Conservation (phyloP, 2,329 filamentous ascomycete species). For the Aureobasidium musti region DNA sequence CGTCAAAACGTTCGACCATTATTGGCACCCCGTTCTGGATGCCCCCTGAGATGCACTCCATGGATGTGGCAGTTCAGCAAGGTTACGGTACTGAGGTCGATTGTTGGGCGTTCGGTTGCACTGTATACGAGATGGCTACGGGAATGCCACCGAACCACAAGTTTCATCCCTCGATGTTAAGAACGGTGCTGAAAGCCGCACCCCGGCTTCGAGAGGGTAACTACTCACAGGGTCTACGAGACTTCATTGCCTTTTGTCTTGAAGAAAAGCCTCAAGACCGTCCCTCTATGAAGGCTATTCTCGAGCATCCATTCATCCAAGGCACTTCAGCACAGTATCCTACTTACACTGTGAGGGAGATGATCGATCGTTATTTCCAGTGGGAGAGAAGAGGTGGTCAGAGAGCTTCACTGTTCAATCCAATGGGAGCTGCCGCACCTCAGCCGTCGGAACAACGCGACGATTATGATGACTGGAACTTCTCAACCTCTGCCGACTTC, state of each 20-base stretch:
- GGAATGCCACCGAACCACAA: conserved; percentile 71
- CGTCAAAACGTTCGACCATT: conserved; percentile 76
- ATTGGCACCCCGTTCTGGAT: conserved; percentile 86
- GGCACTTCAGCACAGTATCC: conserved; percentile 66
- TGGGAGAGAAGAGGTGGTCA: conserved; percentile 76
- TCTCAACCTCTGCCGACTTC: conserved; percentile 64
- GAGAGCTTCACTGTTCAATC: conserved; percentile 64
- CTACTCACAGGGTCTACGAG: conserved; percentile 68
- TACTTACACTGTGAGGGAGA: conserved; percentile 61
- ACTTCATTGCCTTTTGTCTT: conserved; percentile 72
- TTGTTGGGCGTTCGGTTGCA: conserved; percentile 83
- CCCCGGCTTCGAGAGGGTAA: conserved; percentile 71
- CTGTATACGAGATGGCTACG: conserved; percentile 78
- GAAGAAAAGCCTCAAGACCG: conserved; percentile 67
- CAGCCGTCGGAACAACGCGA: conserved; percentile 47
- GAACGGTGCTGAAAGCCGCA: conserved; percentile 61
- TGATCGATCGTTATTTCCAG: conserved; percentile 70
- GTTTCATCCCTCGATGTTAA: conserved; percentile 56
- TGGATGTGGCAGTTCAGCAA: conserved; percentile 32
- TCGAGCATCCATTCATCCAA: conserved; percentile 68
- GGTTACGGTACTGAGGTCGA: conserved; percentile 59
- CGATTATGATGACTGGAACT: conserved; percentile 62
- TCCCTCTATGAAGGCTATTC: conserved; percentile 68
- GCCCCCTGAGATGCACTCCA: conserved; percentile 67
- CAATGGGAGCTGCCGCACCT: conserved; percentile 60